Conservation (phyloP, 1,139 yeast species). For the Arxiozyma bovina region DNA sequence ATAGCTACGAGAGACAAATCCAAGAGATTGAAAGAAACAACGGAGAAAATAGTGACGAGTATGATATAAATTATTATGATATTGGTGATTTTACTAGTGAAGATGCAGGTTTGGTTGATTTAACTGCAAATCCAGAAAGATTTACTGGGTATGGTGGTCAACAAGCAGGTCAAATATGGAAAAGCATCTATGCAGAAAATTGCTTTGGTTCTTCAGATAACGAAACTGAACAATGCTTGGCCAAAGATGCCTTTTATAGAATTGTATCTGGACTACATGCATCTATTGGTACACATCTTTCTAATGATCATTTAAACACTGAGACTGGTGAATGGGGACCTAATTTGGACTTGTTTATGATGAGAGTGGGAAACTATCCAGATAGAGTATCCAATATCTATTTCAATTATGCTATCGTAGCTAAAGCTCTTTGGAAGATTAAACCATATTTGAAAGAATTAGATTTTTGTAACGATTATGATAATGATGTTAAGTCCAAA, state of each 20-base stretch:
- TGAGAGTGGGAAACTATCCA: slow-evolving; percentile 79
- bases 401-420: slow-evolving; percentile 82
- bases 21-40: background rate
- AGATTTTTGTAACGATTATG: slow-evolving; percentile 43
- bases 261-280: slow-evolving; percentile 92
- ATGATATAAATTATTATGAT: slow-evolving; percentile 41
- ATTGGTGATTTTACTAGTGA: slow-evolving; percentile 33
- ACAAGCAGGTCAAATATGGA: slow-evolving; percentile 89
- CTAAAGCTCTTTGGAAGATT: slow-evolving; percentile 69
- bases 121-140: slow-evolving; percentile 85
- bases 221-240: slow-evolving; percentile 52
- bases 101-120: slow-evolving; percentile 71
- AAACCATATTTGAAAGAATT: slow-evolving; percentile 40
- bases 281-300: slow-evolving; percentile 85
- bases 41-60: slow-evolving; percentile 12
- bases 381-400: slow-evolving; percentile 85
- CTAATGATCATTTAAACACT: slow-evolving; percentile 73
- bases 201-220: slow-evolving; percentile 51
- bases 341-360: slow-evolving; percentile 71
- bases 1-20: slow-evolving; percentile 4
- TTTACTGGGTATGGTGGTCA: slow-evolving; percentile 94
- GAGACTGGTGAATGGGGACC: slow-evolving; percentile 77
- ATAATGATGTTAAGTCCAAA: slow-evolving; percentile 40
- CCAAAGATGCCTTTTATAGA: slow-evolving; percentile 81
- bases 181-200: slow-evolving; percentile 83